phyloP scores from a whole-genome alignment of 1,284 basidiomycete genomes.

The Ustilago loliicola region DNA sequence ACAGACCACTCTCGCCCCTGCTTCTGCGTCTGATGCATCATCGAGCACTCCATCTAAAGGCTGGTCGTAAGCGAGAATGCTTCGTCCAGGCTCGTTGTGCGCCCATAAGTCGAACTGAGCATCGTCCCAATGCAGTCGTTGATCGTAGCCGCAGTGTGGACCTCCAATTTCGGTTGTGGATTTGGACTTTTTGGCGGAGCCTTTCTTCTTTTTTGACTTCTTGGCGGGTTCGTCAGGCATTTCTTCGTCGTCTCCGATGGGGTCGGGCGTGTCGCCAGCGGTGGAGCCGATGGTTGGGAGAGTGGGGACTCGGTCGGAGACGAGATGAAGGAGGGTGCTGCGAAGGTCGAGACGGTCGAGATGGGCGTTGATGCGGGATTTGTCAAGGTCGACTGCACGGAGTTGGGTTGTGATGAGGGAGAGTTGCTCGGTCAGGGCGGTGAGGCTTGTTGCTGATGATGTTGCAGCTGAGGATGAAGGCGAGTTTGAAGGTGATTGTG shows the following conservation, averaged over 20 bases:
- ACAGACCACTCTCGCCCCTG: conserved; percentile 18
- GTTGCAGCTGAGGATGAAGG: background rate
- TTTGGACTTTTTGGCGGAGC: conserved; percentile 20
- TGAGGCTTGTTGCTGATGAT: conserved; percentile 20
- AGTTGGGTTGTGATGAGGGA: conserved; percentile 19
- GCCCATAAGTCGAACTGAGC: conserved; percentile 32
- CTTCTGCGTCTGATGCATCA: conserved; percentile 4
- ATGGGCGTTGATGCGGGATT: conserved; percentile 27
- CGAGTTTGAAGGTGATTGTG: background rate
- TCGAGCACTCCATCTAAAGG: conserved; percentile 39
- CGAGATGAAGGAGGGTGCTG: conserved; percentile 43
- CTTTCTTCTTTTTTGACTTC: conserved; percentile 28
- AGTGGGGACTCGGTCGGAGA: conserved; percentile 41
- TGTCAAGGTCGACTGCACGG: conserved; percentile 25
- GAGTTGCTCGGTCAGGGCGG: conserved; percentile 24
- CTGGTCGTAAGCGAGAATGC: conserved; percentile 24
- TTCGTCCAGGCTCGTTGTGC: conserved; percentile 4
- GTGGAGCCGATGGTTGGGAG: conserved; percentile 31
- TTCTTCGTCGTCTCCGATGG: conserved; percentile 20
- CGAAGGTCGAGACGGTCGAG: conserved; percentile 43
- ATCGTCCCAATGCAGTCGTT: conserved; percentile 48
- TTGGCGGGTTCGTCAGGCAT: conserved; percentile 19
- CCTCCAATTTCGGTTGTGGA: conserved; percentile 19
- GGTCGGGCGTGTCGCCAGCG: conserved; percentile 3
- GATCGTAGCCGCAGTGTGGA: conserved; percentile 52